A percentile compares a stretch with the other conserved stretches of the same genome.
phyloP scores from a whole-genome alignment of 805 yeast genomes.

The Wickerhamiella occidentalis region DNA sequence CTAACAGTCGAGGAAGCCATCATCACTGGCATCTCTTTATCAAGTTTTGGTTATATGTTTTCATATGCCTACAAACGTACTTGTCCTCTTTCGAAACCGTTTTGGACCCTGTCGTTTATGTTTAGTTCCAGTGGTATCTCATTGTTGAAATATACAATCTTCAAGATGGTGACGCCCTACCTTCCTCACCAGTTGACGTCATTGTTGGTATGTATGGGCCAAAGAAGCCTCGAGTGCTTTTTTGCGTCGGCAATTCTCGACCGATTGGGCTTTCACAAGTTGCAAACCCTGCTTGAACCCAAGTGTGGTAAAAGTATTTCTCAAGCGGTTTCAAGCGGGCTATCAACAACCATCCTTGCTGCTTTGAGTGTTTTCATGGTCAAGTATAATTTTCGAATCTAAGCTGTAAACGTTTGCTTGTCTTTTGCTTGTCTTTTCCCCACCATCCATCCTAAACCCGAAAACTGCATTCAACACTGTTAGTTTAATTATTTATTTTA shows the following conservation, averaged over 20 bases:
- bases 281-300: not conserved
- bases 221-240: conserved; percentile 26
- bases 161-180: conserved; percentile 20
- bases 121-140: conserved; percentile 27
- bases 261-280: conserved; percentile 7
- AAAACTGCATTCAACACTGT: not conserved
- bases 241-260: conserved; percentile 21
- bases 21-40: conserved; percentile 21
- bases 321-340: conserved; percentile 12
- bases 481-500: not conserved
- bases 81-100: conserved; percentile 29
- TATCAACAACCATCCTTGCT: conserved; percentile 18
- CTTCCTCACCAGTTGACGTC: conserved; percentile 20
- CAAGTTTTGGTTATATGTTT: conserved; percentile 23
- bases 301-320: conserved; percentile 5
- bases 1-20: conserved; percentile 21
- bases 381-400: conserved; percentile 13
- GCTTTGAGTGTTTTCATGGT: conserved; percentile 12
- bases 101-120: conserved; percentile 30
- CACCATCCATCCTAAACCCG: not conserved
- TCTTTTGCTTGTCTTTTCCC: too few relatives aligned
- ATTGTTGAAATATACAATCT: conserved; percentile 24
- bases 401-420: too few relatives aligned
- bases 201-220: conserved; percentile 23
- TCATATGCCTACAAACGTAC: conserved; percentile 24